Conservation (phyloP, 2,329 filamentous ascomycete genomes). For the Aspergillus sp. region DNA sequence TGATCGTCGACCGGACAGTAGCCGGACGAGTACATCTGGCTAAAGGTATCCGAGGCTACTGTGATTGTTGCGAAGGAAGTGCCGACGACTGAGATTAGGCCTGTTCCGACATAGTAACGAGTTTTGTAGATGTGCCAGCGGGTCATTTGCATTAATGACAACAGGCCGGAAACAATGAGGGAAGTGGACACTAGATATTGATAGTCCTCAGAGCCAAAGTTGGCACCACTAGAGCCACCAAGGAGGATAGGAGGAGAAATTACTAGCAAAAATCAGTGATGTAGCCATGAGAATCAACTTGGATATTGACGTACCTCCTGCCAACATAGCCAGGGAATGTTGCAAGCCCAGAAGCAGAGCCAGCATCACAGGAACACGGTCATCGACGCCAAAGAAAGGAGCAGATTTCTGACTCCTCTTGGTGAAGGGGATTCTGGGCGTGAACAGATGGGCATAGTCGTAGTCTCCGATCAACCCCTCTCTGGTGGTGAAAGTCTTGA, state of each 20-base stretch:
- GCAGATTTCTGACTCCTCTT: conserved; percentile 54
- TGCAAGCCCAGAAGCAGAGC: conserved; percentile 65
- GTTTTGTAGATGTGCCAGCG: conserved; percentile 60
- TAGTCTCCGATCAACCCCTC: conserved; percentile 79
- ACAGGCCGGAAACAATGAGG: conserved; percentile 62
- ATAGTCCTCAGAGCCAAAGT: conserved; percentile 50
- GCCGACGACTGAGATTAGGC: conserved; percentile 63
- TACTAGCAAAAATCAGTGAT: conserved; percentile 30
- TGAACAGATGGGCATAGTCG: conserved; percentile 86
- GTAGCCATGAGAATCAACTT: too few relatives aligned
- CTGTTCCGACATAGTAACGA: conserved; percentile 61
- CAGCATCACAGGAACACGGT: conserved; percentile 63
- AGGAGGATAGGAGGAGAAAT: conserved; percentile 64
- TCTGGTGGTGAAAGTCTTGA: conserved; percentile 30
- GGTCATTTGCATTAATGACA: conserved; percentile 63
- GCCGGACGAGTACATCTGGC: conserved; percentile 61
- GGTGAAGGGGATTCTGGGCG: conserved; percentile 76
- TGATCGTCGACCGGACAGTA: conserved; percentile 55
- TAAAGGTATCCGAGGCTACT: conserved; percentile 57
- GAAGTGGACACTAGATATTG: conserved; percentile 66
- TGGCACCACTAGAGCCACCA: conserved; percentile 50
- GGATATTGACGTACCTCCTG: conserved; percentile 33
- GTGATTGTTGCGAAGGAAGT: conserved; percentile 65
- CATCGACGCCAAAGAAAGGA: conserved; percentile 67
- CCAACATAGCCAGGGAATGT: conserved; percentile 64